Percentiles rank a stretch among this genome's conserved stretches.
These are phyloP conservation scores for Boletus edulis DNA, from an alignment of 768 basidiomycete genomes.

Conservation along the genomic window DNA sequence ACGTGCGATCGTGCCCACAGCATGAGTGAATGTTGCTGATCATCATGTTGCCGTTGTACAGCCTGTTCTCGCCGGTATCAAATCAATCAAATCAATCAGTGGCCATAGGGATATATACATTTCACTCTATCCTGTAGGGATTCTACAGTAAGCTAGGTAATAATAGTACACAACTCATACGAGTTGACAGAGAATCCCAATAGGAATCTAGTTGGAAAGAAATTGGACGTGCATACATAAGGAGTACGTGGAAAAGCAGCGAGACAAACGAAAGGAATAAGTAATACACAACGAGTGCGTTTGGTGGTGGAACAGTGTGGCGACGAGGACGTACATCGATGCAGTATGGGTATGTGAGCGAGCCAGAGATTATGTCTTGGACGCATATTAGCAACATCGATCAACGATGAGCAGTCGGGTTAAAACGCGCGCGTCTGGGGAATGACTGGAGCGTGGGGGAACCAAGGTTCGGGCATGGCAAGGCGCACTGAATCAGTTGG, in stretches of 20 bases:
- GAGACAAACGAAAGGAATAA: neutral
- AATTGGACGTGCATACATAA: neutral
- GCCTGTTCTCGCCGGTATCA: too few relatives aligned
- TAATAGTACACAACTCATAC: constrained; percentile 12
- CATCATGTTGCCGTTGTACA: neutral
- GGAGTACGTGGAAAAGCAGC: neutral
- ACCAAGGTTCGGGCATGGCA: constrained; percentile 30
- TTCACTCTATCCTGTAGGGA: neutral
- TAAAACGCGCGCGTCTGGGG: constrained; percentile 11
- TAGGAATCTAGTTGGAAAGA: constrained; percentile 4
- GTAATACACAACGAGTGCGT: constrained; percentile 6
- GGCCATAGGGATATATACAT: neutral
- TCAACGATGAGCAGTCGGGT: constrained; percentile 8
- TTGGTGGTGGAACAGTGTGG: too few relatives aligned
- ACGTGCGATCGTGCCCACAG: constrained; percentile 59
- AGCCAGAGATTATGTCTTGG: neutral
- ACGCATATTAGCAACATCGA: constrained; percentile 1
- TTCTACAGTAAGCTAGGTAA: constrained; percentile 14
- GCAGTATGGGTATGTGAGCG: neutral
- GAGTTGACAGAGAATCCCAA: neutral
- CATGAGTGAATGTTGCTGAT: neutral
- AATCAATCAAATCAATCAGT: too few relatives aligned
- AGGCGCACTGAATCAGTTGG: neutral
- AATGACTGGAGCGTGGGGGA: neutral
- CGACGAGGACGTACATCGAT: constrained; percentile 2